Evolutionary conservation across 2,329 filamentous ascomycete species (phyloP).

Genomic region (Xylaria sp.): DNA sequence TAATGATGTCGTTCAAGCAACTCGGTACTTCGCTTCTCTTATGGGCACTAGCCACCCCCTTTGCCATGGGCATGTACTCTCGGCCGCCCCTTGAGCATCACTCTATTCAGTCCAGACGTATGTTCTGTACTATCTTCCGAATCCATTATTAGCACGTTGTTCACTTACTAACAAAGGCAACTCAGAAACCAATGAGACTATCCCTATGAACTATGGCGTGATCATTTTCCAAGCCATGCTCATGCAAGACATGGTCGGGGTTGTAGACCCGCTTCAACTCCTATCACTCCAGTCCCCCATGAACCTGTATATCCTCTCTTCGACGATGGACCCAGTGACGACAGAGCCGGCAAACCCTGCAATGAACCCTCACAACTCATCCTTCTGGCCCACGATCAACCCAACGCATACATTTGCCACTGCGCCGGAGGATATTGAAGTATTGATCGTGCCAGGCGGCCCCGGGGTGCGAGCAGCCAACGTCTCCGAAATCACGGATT

Average conservation of each 20-base stretch:
- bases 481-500: slow-evolving; percentile 52
- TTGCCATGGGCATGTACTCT: background rate
- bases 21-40: background rate
- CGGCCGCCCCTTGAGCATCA: background rate
- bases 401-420: slow-evolving; percentile 54
- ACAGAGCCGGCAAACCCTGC: slow-evolving; percentile 25
- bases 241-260: slow-evolving; percentile 34
- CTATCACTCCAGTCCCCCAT: slow-evolving; percentile 25
- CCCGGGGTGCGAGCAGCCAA: slow-evolving; percentile 47
- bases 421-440: slow-evolving; percentile 48
- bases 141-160: background rate
- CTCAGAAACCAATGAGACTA: slow-evolving; percentile 25
- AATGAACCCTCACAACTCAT: slow-evolving; percentile 29
- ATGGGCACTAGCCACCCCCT: slow-evolving; percentile 1
- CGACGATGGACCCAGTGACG: slow-evolving; percentile 32
- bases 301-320: slow-evolving; percentile 33
- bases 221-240: slow-evolving; percentile 32
- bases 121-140: background rate
- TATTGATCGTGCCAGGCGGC: slow-evolving; percentile 56
- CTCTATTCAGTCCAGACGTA: slow-evolving; percentile 10
- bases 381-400: slow-evolving; percentile 34
- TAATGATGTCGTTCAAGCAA: slow-evolving; percentile 18
- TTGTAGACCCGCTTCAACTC: slow-evolving; percentile 31
- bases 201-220: slow-evolving; percentile 29
- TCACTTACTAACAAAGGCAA: background rate